Base-by-base conservation (phyloP, 1,284 basidiomycete genomes). In the Leccinum fuscescens region DNA sequence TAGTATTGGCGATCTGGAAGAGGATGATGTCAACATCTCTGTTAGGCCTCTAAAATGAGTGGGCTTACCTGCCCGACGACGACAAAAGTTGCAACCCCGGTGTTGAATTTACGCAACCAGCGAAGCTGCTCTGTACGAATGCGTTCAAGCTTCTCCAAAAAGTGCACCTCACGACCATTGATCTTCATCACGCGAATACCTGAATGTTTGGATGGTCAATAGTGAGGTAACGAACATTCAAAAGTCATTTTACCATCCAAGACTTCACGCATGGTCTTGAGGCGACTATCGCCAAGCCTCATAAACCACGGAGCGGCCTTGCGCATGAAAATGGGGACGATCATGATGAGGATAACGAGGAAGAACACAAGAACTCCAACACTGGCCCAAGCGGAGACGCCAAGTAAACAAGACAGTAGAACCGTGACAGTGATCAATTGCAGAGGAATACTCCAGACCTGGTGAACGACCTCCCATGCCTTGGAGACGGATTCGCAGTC, bases 301-400 rank as follows among this genome's bases (percentile, higher is more conserved):
- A 73, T 64, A 56, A 71, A 73, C 58, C 59, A 56, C 11, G 70
- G 70, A 37, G 69, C 69, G 11, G 70, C 72, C 37, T 62, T 72
- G 58, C 69, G 69, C 71, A 71, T 73, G 60, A 71, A 71, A 31
- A 72, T 48, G 3, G 70, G 70, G 14, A 71, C 69, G 11, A 73
- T 69, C 69, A 72, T 70, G 14, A 71, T 63, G 35, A 71, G 64
- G 31, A 70, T 29, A 57, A 73, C 55, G 51, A 71, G 69, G 12
- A 52, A 59, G 27, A 72, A 54, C 2, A 66, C 37, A 11, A 71
- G 64, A 42, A 67, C 67, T n/a, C 70, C 71, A 20, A 72, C 46
- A 46, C 72, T 69, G 20, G 70, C 69, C 71, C 67, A 71, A n/a
- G 65, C 69, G 49, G 70, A 72, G 52, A 72, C 62, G 29, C 72